Evolutionary conservation across 2,329 filamentous ascomycete genomes (phyloP).

Genomic region (Fusarium armeniacum): DNA sequence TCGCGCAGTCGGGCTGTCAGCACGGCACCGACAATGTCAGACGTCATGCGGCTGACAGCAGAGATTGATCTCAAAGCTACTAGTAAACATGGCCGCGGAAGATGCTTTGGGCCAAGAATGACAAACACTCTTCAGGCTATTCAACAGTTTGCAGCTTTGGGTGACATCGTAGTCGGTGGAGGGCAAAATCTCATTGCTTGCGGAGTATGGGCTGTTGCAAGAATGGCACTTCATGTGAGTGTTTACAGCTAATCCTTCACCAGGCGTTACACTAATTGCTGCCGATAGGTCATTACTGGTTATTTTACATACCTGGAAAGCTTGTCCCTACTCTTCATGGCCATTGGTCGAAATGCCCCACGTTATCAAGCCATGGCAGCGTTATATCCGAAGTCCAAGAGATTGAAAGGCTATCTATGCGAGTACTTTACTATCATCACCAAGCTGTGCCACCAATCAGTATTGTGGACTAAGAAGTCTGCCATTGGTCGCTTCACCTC

Average conservation of each 20-base stretch:
- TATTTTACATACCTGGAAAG: constrained; percentile 54
- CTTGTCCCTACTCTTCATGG: constrained; percentile 59
- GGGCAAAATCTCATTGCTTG: constrained; percentile 61
- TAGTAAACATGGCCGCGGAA: constrained; percentile 30
- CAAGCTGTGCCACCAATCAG: constrained; percentile 54
- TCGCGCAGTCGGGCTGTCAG: constrained; percentile 35
- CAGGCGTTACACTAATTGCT: rapidly evolving
- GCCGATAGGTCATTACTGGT: rapidly evolving
- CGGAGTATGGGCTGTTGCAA: constrained; percentile 61
- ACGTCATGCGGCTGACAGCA: constrained; percentile 59
- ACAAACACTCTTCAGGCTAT: constrained; percentile 58
- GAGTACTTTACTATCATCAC: constrained; percentile 61
- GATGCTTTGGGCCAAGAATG: constrained; percentile 59
- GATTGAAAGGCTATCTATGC: constrained; percentile 53
- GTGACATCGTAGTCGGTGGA: constrained; percentile 56
- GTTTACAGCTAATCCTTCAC: rapidly evolving
- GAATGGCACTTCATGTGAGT: constrained; percentile 47
- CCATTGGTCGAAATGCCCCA: constrained; percentile 57
- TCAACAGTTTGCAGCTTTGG: constrained; percentile 61
- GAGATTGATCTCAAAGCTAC: constrained; percentile 52
- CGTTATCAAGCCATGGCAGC: constrained; percentile 57
- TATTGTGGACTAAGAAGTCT: constrained; percentile 54
- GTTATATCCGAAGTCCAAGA: constrained; percentile 57
- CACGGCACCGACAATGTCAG: constrained; percentile 50
- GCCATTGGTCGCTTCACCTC: constrained; percentile 50